Conservation (phyloP, 768 basidiomycete genomes). For the Kwoniella shandongensis region DNA sequence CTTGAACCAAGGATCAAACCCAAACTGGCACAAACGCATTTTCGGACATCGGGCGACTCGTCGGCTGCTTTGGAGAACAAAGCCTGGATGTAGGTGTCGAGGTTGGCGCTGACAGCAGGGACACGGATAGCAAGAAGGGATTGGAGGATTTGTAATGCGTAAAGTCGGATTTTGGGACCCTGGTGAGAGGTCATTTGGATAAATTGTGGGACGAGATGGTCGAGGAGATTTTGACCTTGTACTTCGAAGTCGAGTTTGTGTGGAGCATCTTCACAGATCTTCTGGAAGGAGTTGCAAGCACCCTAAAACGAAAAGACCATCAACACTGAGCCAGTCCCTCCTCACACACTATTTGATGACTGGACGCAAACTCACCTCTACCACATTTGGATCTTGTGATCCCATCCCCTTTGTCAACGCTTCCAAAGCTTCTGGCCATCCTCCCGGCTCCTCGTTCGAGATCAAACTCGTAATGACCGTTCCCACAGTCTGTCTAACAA, state of each 20-base stretch:
- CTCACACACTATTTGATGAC: background rate
- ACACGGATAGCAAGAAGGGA: conserved; percentile 86
- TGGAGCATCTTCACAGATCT: conserved; percentile 95
- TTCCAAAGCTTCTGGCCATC: conserved; percentile 93
- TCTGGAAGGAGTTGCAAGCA: conserved; percentile 89
- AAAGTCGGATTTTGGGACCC: conserved; percentile 82
- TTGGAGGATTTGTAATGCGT: conserved; percentile 89
- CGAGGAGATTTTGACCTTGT: conserved; percentile 85
- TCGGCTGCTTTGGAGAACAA: conserved; percentile 95
- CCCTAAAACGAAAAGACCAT: conserved; percentile 62
- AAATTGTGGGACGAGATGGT: conserved; percentile 96
- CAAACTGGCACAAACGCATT: conserved; percentile 92
- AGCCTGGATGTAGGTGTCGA: conserved; percentile 88
- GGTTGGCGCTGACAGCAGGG: conserved; percentile 83
- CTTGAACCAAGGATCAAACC: conserved; percentile 88
- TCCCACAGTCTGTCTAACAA: conserved; percentile 91
- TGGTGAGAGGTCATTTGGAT: conserved; percentile 81
- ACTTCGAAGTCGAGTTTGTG: conserved; percentile 92
- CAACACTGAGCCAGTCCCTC: too few relatives aligned
- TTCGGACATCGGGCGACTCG: conserved; percentile 86
- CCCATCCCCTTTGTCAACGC: conserved; percentile 79
- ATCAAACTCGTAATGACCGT: conserved; percentile 90
- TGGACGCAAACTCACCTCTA: conserved; percentile 67
- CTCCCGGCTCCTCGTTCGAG: conserved; percentile 79
- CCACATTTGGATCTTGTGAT: conserved; percentile 68